Base-by-base conservation (phyloP, 1,139 yeast species). In the Blastobotrys aristatus region DNA sequence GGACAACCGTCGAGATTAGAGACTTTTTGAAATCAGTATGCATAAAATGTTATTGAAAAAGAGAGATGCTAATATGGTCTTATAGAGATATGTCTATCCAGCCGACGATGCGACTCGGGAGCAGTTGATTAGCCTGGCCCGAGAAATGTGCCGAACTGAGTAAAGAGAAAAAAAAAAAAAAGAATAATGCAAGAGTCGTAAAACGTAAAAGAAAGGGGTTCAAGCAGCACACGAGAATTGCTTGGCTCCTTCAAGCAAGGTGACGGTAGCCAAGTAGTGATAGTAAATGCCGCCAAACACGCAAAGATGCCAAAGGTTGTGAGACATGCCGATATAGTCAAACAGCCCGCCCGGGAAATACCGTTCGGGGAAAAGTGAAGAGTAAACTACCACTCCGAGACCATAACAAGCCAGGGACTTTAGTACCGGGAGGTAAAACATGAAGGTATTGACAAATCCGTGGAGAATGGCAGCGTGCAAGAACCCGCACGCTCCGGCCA, bases 301-400 rank as follows among this genome's bases (percentile, higher is more conserved):
- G 62, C 86, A 87, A 16, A 88, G 65, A 67, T 92, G 98, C 98
- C 98, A 92, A 31, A 92, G 70, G 60, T 88, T 89, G 66, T 92
- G 98, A 44, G 96, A 87, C 96, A 89, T 94, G 84, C 92, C 60
- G 81, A 73, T 27, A 86, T 84, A 58, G 72, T 69, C 65, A 81
- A 81, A 55, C 69, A 79, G 31, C 65, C 73, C 46, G 63, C 73
- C 58, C 68, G 73, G 64, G 72, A 72, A 53, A 69, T 87, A 86
- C 56, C 95, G 77, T 68, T 92, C 98, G 1, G 98, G 98, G 43
- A 90, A 79, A 50, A 89, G 74, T 3, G 88, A 79, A 10, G 95
- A 96, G 64, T 92, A 92, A 60, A 90, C 86, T 1, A 84, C 78
- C 13, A 90, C 96, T 5, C 98, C 98, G 1, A 77, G 60, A 57